Base-by-base conservation (phyloP, 1,284 basidiomycete genomes). In the Coniferiporia weirii region DNA sequence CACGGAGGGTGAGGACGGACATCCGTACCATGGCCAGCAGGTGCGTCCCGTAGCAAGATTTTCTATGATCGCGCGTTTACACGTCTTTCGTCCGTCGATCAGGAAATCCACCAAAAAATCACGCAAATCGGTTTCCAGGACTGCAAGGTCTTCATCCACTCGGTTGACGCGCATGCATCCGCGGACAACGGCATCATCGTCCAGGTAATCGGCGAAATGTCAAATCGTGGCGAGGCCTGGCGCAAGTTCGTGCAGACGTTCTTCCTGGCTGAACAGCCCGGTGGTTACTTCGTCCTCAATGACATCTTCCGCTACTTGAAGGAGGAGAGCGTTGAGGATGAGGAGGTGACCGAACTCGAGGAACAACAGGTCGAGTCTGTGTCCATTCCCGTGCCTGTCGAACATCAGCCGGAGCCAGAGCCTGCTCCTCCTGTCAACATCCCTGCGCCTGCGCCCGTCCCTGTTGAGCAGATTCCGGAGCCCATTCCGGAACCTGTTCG, bases 241-340 rank as follows among this genome's bases (percentile, higher is more conserved):
- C 88, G 89, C 70, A 98, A 98, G 78, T 99, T 99, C 70, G 94
- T 94, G 20, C 97, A 99, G 78, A 98, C 96, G 13, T 99, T 99
- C 79, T 99, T 99, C 89, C 88, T 99, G 59, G 97, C 97, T 51
- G 93, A 98, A 74, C 97, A 99, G 76, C 93, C 95, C 45, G 97
- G 96, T 69, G 97, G 97, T 51, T 99, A 98, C 80, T 99, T 95
- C 74, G 97, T 99, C 63, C 87, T 99, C 73, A 99, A 99, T 76
- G 97, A 99, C 77, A 98, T 99, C 77, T 99, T 99, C 88, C 90
- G 96, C 64, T 98, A 96, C 81, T 79, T 99, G 65, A 97, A 97
- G 79, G 95, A 98, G 76, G 95, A 98, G 68, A 79, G 85, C 43
- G 89, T 93, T 63, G 91, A 91, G 56, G 76, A 76, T 60, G 79